Evolutionary conservation across 495 filamentous ascomycete genomes (phyloP).

Genomic region (Daldinia decipiens): DNA sequence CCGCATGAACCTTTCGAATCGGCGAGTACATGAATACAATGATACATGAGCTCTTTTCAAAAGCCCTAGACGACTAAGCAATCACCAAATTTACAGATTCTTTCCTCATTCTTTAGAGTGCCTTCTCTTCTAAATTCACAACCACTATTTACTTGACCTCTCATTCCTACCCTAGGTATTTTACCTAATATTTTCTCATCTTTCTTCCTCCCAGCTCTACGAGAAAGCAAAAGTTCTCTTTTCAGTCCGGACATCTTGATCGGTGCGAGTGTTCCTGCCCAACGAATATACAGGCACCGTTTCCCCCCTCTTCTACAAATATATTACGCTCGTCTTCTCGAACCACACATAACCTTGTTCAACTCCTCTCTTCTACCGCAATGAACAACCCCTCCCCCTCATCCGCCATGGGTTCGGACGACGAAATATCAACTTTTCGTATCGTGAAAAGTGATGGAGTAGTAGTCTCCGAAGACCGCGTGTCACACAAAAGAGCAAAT

Average conservation of each 20-base stretch:
- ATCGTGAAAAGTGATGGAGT: neutral
- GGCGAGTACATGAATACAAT: neutral
- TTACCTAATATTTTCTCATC: neutral
- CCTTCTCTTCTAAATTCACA: neutral
- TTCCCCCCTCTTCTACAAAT: neutral
- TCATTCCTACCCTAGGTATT: neutral
- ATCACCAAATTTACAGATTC: neutral
- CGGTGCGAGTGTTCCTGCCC: neutral
- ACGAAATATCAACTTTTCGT: neutral
- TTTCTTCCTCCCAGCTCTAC: neutral
- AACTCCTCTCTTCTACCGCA: neutral
- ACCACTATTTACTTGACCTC: neutral
- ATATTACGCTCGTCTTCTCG: neutral
- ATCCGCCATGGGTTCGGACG: neutral
- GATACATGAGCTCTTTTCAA: neutral
- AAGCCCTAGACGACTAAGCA: neutral
- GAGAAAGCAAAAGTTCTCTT: neutral
- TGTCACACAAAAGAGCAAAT: neutral
- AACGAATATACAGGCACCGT: no score
- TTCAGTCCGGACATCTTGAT: neutral
- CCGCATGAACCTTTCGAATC: neutral
- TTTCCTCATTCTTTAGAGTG: neutral
- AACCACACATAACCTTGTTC: neutral
- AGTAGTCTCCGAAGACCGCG: neutral
- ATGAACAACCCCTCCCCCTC: neutral